Evolutionary conservation across 2,329 filamentous ascomycete species (phyloP), one percentile per base, ranked within the genome.

Genomic region (Clonostachys solani): DNA sequence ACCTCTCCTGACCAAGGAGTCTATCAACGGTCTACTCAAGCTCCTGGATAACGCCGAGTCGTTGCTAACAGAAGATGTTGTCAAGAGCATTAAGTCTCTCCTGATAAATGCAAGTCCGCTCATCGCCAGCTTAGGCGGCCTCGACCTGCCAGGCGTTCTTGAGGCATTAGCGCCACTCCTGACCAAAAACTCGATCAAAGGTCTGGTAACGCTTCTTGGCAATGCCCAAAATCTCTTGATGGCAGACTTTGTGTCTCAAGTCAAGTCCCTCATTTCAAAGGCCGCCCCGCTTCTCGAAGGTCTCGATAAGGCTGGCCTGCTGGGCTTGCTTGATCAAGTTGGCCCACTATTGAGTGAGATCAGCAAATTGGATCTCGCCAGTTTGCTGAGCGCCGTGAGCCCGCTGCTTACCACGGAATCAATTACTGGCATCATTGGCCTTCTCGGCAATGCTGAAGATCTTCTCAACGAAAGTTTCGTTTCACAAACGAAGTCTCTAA

Each of bases 291-390:
- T 69, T 15, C 60, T 71, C 16, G 68, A 60, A 1, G 47, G 48
- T 42, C 58, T 61, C 9, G 69, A 70, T 40, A 68, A 71, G 53
- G 68, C 69, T 44, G 59, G 69, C 41, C 72, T 67, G 0, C 64
- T 68, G 13, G 65, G 60, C 0, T 60, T 70, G 18, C 50, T 69
- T 4, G 52, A 55, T 9, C 55, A 57, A 5, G 42, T 63, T 5
- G 49, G 50, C 12, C 56, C 59, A 5, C 43, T 63, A 40, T 37
- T 53, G 40, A 45, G 56, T 38, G 50, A 51, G 40, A 47, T 67
- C 10, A 54, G 57, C 10, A 52, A 60, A 16, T 52, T 65, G 34
- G 61, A 66, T 45, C 47, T 67, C 5, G 57, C 59, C 33, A 59
- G 57, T 36, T 55, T 66, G 36, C 37, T 65, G 3, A 52, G 54